Base-by-base conservation (phyloP, 305 asterid genomes). In the Ruellia speciosa region DNA sequence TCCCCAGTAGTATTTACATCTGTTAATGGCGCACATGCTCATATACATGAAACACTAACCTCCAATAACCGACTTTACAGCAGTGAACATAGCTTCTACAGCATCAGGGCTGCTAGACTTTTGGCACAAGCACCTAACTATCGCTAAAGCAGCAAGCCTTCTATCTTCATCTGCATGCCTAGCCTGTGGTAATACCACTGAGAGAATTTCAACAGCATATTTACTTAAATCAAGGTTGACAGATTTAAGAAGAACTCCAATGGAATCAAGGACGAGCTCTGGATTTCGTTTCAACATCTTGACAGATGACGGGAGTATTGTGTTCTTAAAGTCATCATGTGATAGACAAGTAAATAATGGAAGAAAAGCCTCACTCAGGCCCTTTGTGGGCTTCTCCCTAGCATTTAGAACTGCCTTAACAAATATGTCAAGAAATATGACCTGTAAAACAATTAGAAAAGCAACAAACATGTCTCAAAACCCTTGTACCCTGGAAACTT, bases 221-320 rank as follows among this genome's bases (percentile, higher is more conserved):
- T 86, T 92, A 75, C 99, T 92, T 69, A 88, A 67, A 71, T 92
- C 99, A 33, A 92, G 86, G 65, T 75, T 76, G 60, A 68, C 74
- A 58, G 81, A 79, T 70, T 78, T 78, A 70, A 88, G 75, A 62
- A 92, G 88, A 71, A 86, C 72, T 62, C 85, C 88, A 71, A 92
- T 72, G 48, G 96, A 84, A 71, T 88, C 97, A 71, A 92, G 79
- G 54, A 92, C 95, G 56, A 92, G 87, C 86, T 92, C 99, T 11
- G 99, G 99, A 72, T 88, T 92, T 70, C 99, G 81, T 74, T 92
- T 92, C 84, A 92, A 75, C 99, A 92, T 88, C 81, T 86, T 92
- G 75, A 92, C 74, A 69, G 86, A 79, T 52, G 88, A 71, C 9
- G 99, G 96, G 47, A 86, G 79, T 53, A 88, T 65, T 50, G 70